Evolutionary conservation across 2,329 filamentous ascomycete species (phyloP), one percentile per base, ranked within the genome.

Genomic region (Emmonsia crescens): DNA sequence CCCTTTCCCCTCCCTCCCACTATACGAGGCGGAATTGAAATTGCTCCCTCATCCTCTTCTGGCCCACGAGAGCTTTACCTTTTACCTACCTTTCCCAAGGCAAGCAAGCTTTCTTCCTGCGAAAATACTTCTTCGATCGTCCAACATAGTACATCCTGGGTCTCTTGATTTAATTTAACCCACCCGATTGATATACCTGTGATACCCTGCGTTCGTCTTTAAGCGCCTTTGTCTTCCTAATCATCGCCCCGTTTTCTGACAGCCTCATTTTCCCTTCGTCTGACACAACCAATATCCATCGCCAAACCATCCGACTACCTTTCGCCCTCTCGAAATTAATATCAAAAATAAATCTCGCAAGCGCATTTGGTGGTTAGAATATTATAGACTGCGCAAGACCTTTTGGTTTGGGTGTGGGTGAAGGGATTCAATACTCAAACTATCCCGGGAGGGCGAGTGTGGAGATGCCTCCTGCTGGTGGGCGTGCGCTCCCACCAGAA

Each of bases 391-490:
- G 40, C 27, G 33, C 8, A 24, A 55, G 44, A 5, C 19, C 27
- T 24, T 52, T n/a, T 21, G 49, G 31, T 31, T 55, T 40, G 42
- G 54, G 57, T 59, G 59, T 61, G 52, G 55, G 62, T 54, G 61
- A 48, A 52, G 59, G 61, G 21, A 54, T 61, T 60, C 27, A 54
- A 33, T 54, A 33, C 31, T 55, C 38, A 33, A 46, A 29, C 24
- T 29, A 57, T 40, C 40, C n/a, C 31, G 12, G 54, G 54, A 42
- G 55, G 40, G 40, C 24, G 24, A 29, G 55, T 33, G 46, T 66
- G 71, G 70, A 70, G 62, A 77, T 77, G 75, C 72, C 74, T 73
- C 72, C 75, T 68, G 57, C 62, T 54, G 72, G 73, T 69, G 74
- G 74, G 67, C 72, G 74, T 64, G 63, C 68, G 61, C 68, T 74